Evolutionary conservation across 2,329 filamentous ascomycete genomes (phyloP), one percentile per base, ranked within the genome.

Genomic region (Ophiostoma sp.): DNA sequence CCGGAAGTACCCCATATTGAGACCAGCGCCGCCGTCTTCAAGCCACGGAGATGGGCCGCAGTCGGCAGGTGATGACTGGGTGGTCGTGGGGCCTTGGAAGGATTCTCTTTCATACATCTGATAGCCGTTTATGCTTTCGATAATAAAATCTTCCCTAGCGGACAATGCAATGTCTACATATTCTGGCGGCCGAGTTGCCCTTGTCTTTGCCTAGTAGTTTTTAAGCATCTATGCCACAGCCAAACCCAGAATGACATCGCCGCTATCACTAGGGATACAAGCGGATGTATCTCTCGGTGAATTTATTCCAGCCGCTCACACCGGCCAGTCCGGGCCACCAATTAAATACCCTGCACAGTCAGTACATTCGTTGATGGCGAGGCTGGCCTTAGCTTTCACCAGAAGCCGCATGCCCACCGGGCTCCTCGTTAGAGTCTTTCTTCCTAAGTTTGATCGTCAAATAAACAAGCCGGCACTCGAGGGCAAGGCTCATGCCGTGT

Each of bases 1-100:
- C 3, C 79, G 75, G 48, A 85, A 85, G 72, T 85, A 85, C 71
- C 81, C 82, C 1, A 77, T 80, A 62, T 0, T 67, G 15, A 65
- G 52, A 13, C 69, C 69, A 4, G 20, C 52, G 8, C 69, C 36
- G 5, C 48, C 36, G 5, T 41, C 41, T 15, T 15, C 35, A 11
- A 44, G 33, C 0, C 4, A 60, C 2, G 64, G 23, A n/a, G n/a
- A 60, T 23, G 11, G 48, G 6, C 23, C 33, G 1, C 3, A 57
- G n/a, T 27, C 8, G 10, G 64, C 41, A 15, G 69, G 68, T 6
- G 41, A 41, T 17, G 69, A 68, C 8, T 70, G 69, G 69, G 69
- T 70, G 6, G 57, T 66, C 7, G 27, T 70, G 1, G 33, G 39
- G 3, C 20, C 35, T 20, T 66, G 41, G 20, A 70, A 70, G 27